Percentiles rank a stretch among this genome's conserved stretches.
These are phyloP conservation scores for Geoglossum cookeanum DNA, from an alignment of 2,329 filamentous ascomycete genomes.

Conservation along the genomic window DNA sequence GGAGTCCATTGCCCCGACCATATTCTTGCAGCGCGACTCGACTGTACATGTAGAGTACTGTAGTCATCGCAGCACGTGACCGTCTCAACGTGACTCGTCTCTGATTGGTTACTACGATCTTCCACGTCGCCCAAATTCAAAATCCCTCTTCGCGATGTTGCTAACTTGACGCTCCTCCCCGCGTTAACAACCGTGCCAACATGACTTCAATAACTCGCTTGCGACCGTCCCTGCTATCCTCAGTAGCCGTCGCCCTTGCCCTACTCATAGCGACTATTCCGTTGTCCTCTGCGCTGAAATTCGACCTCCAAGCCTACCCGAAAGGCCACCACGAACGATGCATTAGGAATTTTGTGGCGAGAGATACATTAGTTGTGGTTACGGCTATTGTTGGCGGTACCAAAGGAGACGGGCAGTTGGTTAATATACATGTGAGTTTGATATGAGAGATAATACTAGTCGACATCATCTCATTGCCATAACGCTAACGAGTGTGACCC, in stretches of 20 bases:
- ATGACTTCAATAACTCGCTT: background rate
- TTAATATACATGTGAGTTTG: slow-evolving; percentile 75
- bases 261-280: background rate
- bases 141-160: background rate
- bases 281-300: slow-evolving; percentile 50
- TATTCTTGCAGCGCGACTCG: too few species aligned
- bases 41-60: too few species aligned
- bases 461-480: background rate
- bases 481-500: background rate
- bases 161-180: background rate
- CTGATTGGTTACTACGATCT: background rate
- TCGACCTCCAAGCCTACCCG: slow-evolving; percentile 62
- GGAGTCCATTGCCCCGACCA: too few species aligned
- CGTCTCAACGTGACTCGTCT: background rate
- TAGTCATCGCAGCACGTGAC: background rate
- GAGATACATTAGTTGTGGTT: slow-evolving; percentile 86
- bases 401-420: slow-evolving; percentile 76
- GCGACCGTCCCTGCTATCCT: background rate
- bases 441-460: background rate
- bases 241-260: background rate
- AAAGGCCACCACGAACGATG: slow-evolving; percentile 53
- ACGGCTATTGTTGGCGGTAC: slow-evolving; percentile 73
- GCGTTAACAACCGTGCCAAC: background rate
- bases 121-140: background rate
- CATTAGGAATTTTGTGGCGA: slow-evolving; percentile 86